These are phyloP conservation scores for Patellaria atrata DNA, from an alignment of 495 filamentous ascomycete genomes.

Conservation along the genomic window DNA sequence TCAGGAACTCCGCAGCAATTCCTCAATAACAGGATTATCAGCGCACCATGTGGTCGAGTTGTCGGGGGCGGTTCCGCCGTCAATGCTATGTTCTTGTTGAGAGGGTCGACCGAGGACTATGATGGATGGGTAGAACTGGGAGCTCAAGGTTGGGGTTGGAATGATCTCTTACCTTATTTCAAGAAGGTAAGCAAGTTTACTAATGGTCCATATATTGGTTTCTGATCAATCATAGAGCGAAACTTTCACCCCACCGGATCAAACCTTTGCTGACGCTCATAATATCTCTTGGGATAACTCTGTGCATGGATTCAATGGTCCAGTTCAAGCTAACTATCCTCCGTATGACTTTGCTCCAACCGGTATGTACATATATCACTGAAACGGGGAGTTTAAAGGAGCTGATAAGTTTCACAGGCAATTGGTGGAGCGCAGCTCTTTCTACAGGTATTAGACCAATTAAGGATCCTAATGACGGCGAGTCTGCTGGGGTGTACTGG, in stretches of 20 bases:
- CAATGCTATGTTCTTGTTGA: conserved; percentile 27
- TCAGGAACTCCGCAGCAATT: conserved; percentile 4
- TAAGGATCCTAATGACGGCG: conserved; percentile 7
- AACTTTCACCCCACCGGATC: too few species aligned
- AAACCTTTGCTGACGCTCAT: background rate
- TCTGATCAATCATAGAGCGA: too few species aligned
- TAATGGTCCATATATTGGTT: too few species aligned
- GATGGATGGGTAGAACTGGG: conserved; percentile 18
- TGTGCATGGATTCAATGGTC: conserved; percentile 11
- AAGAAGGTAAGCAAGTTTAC: conserved; percentile 6
- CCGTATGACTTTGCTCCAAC: conserved; percentile 10
- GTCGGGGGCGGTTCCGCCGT: conserved; percentile 30
- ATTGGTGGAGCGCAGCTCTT: conserved; percentile 7
- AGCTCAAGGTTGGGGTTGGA: conserved; percentile 24
- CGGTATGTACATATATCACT: conserved; percentile 1
- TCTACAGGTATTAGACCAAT: conserved; percentile 3
- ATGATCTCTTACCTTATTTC: conserved; percentile 15
- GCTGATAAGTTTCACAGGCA: conserved; percentile 1
- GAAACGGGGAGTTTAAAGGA: too few species aligned
- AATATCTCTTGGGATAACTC: conserved; percentile 10
- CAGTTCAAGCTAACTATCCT: conserved; percentile 9
- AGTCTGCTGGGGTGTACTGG: conserved; percentile 8
- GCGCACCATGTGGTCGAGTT: conserved; percentile 2
- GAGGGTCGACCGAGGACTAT: conserved; percentile 19
- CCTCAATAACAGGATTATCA: background rate